Evolutionary conservation across 176 grass and related monocot species (phyloP).

Genomic region (Leersia perrieri): DNA sequence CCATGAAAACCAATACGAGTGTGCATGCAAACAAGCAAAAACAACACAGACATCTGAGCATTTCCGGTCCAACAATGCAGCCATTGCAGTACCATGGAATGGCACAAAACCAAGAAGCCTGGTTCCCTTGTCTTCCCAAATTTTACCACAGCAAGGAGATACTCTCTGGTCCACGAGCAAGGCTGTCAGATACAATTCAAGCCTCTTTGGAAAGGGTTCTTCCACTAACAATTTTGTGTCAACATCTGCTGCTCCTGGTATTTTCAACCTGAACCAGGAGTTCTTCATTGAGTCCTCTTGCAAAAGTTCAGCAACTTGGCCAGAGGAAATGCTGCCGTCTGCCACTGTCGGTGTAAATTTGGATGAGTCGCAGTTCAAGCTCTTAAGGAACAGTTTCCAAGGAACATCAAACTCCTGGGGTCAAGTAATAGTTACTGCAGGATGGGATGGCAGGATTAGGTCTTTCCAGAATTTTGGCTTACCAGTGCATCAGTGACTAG

Average conservation of each 20-base stretch:
- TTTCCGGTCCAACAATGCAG: constrained; percentile 58
- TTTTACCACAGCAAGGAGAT: constrained; percentile 26
- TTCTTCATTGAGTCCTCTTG: constrained; percentile 46
- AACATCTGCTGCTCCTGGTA: constrained; percentile 45
- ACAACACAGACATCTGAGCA: constrained; percentile 72
- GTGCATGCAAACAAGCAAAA: constrained; percentile 54
- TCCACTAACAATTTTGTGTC: constrained; percentile 19
- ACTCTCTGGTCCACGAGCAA: constrained; percentile 10
- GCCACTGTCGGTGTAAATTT: constrained; percentile 28
- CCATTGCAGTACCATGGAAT: constrained; percentile 78
- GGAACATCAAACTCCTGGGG: constrained; percentile 72
- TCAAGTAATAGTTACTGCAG: constrained; percentile 84
- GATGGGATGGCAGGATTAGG: constrained; percentile 75
- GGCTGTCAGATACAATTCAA: constrained; percentile 13
- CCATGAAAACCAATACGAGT: constrained; percentile 50
- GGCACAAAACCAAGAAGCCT: constrained; percentile 39
- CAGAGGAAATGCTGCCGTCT: constrained; percentile 80
- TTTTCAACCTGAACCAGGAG: constrained; percentile 62
- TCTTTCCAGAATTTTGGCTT: constrained; percentile 89
- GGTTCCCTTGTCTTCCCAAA: constrained; percentile 30
- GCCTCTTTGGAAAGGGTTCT: constrained; percentile 24
- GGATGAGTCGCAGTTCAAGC: constrained; percentile 58
- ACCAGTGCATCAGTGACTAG: constrained; percentile 48
- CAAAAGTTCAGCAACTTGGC: constrained; percentile 80
- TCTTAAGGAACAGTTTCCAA: constrained; percentile 60